phyloP scores from a whole-genome alignment of 2,329 filamentous ascomycete genomes.

The Hymenoscyphus scutula region DNA sequence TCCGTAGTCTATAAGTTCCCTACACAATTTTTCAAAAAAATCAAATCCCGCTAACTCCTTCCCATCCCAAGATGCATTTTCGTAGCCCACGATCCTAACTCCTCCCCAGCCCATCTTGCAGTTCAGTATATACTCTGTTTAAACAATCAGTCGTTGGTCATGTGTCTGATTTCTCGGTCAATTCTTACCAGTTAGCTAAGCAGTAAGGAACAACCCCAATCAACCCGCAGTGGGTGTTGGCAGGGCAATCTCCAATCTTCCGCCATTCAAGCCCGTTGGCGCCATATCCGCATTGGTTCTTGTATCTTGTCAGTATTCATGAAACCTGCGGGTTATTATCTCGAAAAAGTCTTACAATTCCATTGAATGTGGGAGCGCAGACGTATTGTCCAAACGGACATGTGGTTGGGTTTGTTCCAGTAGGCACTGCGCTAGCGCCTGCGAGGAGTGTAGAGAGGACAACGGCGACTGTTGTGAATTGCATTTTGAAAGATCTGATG shows the following conservation, averaged over 20 bases:
- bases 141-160: neutral
- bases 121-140: neutral
- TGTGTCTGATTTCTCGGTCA: no score
- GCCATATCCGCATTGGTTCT: neutral
- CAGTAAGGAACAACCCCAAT: conserved; percentile 6
- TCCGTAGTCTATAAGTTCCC: no score
- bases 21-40: no score
- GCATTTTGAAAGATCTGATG: neutral
- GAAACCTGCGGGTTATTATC: no score
- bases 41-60: no score
- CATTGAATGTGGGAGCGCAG: neutral
- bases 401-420: no score
- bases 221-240: neutral
- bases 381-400: neutral
- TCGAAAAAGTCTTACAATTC: neutral
- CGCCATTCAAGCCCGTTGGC: neutral
- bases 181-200: neutral
- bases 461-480: neutral
- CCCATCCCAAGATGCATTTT: no score
- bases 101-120: neutral
- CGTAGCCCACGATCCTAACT: neutral
- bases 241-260: conserved; percentile 4
- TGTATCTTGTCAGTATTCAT: neutral
- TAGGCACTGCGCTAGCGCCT: neutral
- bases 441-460: neutral